Evolutionary conservation across 192 early-diverging fungal species (phyloP), one percentile per base, ranked within the genome.

Genomic region (Gryganskiella cystojenkinii): DNA sequence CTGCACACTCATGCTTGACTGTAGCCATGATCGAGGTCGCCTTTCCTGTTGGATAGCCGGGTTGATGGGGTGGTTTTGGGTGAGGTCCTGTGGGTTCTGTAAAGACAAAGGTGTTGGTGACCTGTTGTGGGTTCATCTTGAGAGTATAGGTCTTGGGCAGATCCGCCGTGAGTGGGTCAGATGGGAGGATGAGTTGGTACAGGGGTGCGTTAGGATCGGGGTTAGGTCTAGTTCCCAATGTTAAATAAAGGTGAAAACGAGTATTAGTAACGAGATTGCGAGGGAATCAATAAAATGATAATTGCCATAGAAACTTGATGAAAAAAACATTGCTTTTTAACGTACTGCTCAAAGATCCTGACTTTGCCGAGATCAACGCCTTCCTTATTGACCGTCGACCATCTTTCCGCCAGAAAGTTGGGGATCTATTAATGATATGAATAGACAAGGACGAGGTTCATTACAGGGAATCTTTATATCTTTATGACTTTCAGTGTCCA

Each of bases 71-170:
- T 31, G 66, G 63, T 45, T 76, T 62, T 49, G 55, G 68, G n/a
- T 64, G 60, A 9, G 52, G 46, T 37, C 64, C 64, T 81, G 81
- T 82, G 35, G 81, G 82, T 31, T 93, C 90, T 3, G 92, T 91
- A 56, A 96, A 95, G 24, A 96, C 89, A 81, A 90, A 94, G 68
- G 88, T 87, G 61, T 93, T 93, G 61, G 83, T 75, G 5, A 95
- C 91, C 57, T 88, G 83, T 22, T 85, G 82, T 51, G 89, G 84
- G 28, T 83, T 85, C 59, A 96, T 86, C 14, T 90, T 84, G 59
- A 99, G 86, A 27, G 86, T 88, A 80, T 96, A 99, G 71, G 91
- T 90, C 62, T 93, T 92, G 33, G 96, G 96, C 15, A 96, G 81
- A 51, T 87, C 88, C 11, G 64, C 75, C 42, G 88, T 82, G 49